Evolutionary conservation across 2,329 filamentous ascomycete genomes (phyloP).

Genomic region (Microsporum canis): DNA sequence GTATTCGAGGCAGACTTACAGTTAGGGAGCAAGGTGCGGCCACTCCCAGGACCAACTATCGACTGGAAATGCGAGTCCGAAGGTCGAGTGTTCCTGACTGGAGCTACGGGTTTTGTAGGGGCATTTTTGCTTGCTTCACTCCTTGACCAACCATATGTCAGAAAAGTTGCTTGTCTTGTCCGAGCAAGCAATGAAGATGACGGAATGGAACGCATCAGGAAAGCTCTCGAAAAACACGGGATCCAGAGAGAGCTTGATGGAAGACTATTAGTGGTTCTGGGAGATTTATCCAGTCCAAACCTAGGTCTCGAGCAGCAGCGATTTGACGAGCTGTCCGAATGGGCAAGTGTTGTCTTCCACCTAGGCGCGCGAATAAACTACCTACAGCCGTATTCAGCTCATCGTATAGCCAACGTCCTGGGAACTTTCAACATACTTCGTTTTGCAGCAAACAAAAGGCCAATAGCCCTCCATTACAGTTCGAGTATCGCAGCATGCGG

Average conservation of each 20-base stretch:
- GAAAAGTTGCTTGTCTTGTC: constrained; percentile 45
- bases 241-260: not conserved
- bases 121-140: constrained; percentile 62
- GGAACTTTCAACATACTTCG: constrained; percentile 28
- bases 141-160: constrained; percentile 42
- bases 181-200: constrained; percentile 46
- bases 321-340: constrained; percentile 42
- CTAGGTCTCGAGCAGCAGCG: constrained; percentile 27
- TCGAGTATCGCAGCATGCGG: not conserved
- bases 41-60: not conserved
- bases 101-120: constrained; percentile 74
- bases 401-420: not conserved
- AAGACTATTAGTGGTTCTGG: constrained; percentile 25
- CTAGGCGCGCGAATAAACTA: not conserved
- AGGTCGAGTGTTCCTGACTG: constrained; percentile 57
- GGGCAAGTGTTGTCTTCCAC: constrained; percentile 5
- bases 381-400: not conserved
- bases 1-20: not conserved
- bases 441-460: constrained; percentile 30
- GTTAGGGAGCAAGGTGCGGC: not conserved
- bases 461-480: constrained; percentile 18
- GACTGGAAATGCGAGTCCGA: constrained; percentile 17
- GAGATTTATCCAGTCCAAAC: constrained; percentile 55
- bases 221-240: constrained; percentile 44
- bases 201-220: constrained; percentile 17